phyloP scores from a whole-genome alignment of 306 rosid species.

The Prosopis cineraria region DNA sequence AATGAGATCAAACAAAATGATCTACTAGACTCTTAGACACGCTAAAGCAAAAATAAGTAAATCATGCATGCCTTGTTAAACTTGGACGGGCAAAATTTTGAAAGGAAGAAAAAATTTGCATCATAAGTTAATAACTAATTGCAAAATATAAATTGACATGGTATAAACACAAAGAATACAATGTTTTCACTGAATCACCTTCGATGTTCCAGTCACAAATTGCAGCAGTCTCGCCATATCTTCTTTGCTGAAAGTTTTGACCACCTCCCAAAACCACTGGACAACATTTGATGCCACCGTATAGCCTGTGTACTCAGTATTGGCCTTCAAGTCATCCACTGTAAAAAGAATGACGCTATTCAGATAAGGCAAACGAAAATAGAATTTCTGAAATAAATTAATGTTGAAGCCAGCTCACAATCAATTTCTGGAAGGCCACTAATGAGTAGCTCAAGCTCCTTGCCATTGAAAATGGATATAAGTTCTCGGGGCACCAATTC shows the following conservation, averaged over 20 bases:
- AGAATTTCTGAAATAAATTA: slow-evolving; percentile 18
- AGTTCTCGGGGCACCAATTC: slow-evolving; percentile 87
- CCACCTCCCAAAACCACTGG: slow-evolving; percentile 99
- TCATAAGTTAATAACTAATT: neutral
- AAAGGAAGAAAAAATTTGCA: neutral
- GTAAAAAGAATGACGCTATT: slow-evolving; percentile 45
- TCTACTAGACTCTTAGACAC: neutral
- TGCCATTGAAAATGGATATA: slow-evolving; percentile 87
- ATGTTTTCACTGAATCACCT: slow-evolving; percentile 56
- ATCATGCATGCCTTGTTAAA: slow-evolving; percentile 10
- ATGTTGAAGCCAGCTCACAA: slow-evolving; percentile 56
- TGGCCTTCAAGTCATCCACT: slow-evolving; percentile 98
- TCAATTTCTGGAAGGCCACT: slow-evolving; percentile 99
- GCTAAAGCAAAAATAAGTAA: neutral
- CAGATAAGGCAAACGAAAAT: slow-evolving; percentile 28
- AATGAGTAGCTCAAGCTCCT: slow-evolving; percentile 98
- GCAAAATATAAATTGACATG: neutral
- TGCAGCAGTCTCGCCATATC: slow-evolving; percentile 99
- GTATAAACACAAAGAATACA: slow-evolving; percentile 4
- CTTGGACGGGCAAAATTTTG: neutral
- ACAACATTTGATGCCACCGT: slow-evolving; percentile 89
- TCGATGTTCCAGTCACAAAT: slow-evolving; percentile 98
- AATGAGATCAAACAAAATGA: neutral
- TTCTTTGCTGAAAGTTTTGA: slow-evolving; percentile 86
- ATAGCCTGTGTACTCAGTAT: slow-evolving; percentile 86